These are phyloP conservation scores for Lentinula sp. DNA, from an alignment of 768 basidiomycete species.

Conservation along the genomic window DNA sequence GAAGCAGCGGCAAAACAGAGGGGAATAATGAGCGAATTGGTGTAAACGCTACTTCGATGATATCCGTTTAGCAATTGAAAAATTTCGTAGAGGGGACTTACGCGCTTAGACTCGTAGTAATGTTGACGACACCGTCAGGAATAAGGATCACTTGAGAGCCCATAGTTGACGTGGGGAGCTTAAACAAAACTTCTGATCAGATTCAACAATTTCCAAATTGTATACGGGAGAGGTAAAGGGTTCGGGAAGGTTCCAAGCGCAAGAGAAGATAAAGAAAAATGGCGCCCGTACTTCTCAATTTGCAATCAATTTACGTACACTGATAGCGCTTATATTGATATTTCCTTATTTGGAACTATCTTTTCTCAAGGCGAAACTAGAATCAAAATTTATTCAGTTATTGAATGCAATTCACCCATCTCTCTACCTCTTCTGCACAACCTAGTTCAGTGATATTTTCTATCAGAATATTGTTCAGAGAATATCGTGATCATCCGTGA, in stretches of 20 bases:
- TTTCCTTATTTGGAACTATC: too few species aligned
- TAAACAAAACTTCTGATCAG: too few species aligned
- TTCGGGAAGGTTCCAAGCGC: not conserved
- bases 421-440: too few species aligned
- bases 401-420: too few species aligned
- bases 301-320: not conserved
- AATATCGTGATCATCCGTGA: too few species aligned
- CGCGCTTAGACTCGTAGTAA: not conserved
- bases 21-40: constrained; percentile 28
- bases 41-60: not conserved
- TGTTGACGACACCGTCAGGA: not conserved
- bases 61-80: not conserved
- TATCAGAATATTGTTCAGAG: too few species aligned
- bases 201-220: not conserved
- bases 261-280: not conserved
- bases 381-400: too few species aligned
- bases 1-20: constrained; percentile 29
- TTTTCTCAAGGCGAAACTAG: too few species aligned
- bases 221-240: not conserved
- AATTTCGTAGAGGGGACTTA: not conserved
- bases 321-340: too few species aligned
- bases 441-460: too few species aligned
- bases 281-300: not conserved
- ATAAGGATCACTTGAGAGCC: not conserved
- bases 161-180: not conserved